These are phyloP conservation scores for Tolypocladium paradoxum DNA, from an alignment of 2,329 filamentous ascomycete genomes.

Conservation along the genomic window DNA sequence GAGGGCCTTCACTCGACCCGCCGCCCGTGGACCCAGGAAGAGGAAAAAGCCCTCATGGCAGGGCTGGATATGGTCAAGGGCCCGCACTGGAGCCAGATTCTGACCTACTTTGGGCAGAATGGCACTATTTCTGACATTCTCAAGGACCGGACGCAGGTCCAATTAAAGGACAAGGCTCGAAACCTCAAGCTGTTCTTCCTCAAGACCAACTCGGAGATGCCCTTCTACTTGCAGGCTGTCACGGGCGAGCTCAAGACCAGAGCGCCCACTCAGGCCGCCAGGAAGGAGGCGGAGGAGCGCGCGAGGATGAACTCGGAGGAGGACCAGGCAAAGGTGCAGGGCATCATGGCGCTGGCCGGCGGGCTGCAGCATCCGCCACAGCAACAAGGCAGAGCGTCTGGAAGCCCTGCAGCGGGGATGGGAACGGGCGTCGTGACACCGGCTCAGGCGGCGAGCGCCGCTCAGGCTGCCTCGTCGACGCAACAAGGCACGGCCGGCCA, in stretches of 20 bases:
- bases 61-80: slow-evolving; percentile 83
- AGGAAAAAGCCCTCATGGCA: slow-evolving; percentile 82
- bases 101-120: slow-evolving; percentile 70
- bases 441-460: slow-evolving; percentile 19
- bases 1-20: slow-evolving; percentile 52
- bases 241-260: slow-evolving; percentile 84
- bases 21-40: slow-evolving; percentile 77
- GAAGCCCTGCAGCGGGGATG: slow-evolving; percentile 13
- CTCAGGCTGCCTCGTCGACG: slow-evolving; percentile 6
- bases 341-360: slow-evolving; percentile 45
- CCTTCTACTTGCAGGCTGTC: slow-evolving; percentile 76
- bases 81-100: slow-evolving; percentile 86
- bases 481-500: slow-evolving; percentile 9
- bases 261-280: slow-evolving; percentile 62
- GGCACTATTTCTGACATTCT: slow-evolving; percentile 74
- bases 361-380: slow-evolving; percentile 35
- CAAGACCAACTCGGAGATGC: slow-evolving; percentile 85
- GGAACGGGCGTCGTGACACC: slow-evolving; percentile 21
- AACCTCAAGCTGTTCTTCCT: slow-evolving; percentile 88
- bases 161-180: slow-evolving; percentile 83
- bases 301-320: slow-evolving; percentile 48
- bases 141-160: slow-evolving; percentile 82
- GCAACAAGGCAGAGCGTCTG: slow-evolving; percentile 9
- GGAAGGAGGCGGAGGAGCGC: slow-evolving; percentile 56
- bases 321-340: slow-evolving; percentile 48